A percentile compares a stretch with the other conserved stretches of the same genome.
These are phyloP conservation scores for Kwoniella mangroviensis DNA, from an alignment of 768 basidiomycete genomes.

Conservation along the genomic window DNA sequence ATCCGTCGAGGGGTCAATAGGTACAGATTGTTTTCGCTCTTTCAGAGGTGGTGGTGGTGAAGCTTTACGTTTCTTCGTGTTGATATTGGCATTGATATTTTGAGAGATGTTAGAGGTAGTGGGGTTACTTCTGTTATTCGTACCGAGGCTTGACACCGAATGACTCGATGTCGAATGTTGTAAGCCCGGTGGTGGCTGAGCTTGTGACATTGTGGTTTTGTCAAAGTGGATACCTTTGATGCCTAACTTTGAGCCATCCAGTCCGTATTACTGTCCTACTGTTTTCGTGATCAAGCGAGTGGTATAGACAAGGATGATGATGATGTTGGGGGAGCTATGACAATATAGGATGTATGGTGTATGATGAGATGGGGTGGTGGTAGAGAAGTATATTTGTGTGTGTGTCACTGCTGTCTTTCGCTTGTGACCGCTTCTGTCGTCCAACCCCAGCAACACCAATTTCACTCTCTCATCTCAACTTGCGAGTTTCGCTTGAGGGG, in stretches of 20 bases:
- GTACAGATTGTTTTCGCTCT: constrained; percentile 32
- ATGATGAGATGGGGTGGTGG: not conserved
- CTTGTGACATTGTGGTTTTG: not conserved
- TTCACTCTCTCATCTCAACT: too few relatives aligned
- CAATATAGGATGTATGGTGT: not conserved
- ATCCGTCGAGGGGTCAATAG: constrained; percentile 38
- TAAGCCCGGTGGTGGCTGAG: constrained; percentile 4
- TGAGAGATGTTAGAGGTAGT: not conserved
- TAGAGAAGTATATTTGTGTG: not conserved
- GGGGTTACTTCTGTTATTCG: not conserved
- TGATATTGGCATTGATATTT: constrained; percentile 1
- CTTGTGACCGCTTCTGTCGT: not conserved
- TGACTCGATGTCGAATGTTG: not conserved
- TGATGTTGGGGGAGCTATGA: not conserved
- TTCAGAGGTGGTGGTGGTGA: constrained; percentile 21
- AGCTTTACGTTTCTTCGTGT: constrained; percentile 42
- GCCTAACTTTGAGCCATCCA: too few relatives aligned
- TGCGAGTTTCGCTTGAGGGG: not conserved
- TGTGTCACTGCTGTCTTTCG: not conserved
- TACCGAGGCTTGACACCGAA: not conserved
- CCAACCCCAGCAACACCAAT: constrained; percentile 4
- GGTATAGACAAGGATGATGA: not conserved
- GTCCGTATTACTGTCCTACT: not conserved
- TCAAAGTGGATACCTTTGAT: too few relatives aligned
- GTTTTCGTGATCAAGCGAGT: not conserved